Evolutionary conservation across 1,139 yeast genomes (phyloP).

Genomic region (Suhomyces ambrosiae): DNA sequence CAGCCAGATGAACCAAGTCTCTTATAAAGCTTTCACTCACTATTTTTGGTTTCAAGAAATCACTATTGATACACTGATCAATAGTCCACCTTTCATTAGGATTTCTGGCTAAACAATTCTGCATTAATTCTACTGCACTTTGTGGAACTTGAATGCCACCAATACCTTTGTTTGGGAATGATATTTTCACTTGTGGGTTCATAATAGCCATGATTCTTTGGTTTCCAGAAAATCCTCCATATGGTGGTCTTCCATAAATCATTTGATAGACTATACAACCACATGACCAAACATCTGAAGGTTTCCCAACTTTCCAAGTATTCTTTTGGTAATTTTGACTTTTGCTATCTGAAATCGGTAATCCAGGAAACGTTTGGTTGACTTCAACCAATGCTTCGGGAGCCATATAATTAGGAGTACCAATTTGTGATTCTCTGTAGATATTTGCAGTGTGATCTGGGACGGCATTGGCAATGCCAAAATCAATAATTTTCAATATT

Average conservation of each 20-base stretch:
- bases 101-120: constrained; percentile 70
- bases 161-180: constrained; percentile 62
- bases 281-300: constrained; percentile 97
- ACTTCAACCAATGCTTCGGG: constrained; percentile 88
- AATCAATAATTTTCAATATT: constrained; percentile 82
- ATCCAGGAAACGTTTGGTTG: constrained; percentile 35
- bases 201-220: constrained; percentile 83
- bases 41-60: constrained; percentile 73
- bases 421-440: constrained; percentile 88
- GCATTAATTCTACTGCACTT: constrained; percentile 71
- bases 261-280: constrained; percentile 96
- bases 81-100: constrained; percentile 72
- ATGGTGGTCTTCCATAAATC: constrained; percentile 93
- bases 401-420: constrained; percentile 98
- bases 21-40: constrained; percentile 68
- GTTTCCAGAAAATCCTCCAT: constrained; percentile 76
- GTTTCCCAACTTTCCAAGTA: constrained; percentile 89
- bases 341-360: constrained; percentile 17
- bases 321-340: constrained; percentile 26
- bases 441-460: constrained; percentile 91
- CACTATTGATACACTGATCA: constrained; percentile 54
- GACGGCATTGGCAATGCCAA: constrained; percentile 93
- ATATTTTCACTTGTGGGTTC: constrained; percentile 81
- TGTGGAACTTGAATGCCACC: constrained; percentile 68
- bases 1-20: constrained; percentile 76